A percentile compares a stretch with the other conserved stretches of the same genome.
Conservation (phyloP, 2,329 filamentous ascomycete genomes). For the Coleophoma eucalyptorum region DNA sequence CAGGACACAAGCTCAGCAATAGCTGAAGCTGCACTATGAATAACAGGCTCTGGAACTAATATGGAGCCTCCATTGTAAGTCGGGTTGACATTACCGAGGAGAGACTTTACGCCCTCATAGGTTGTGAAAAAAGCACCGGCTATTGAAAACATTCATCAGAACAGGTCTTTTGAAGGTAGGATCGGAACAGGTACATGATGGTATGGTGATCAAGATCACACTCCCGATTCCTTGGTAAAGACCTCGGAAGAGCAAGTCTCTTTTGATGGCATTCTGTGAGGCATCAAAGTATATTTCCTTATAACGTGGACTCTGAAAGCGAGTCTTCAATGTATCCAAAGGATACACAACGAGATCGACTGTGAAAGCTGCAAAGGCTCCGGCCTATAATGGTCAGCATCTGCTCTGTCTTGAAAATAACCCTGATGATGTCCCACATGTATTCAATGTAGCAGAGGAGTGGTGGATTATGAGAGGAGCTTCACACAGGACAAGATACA, state of each 20-base stretch:
- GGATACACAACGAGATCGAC: conserved; percentile 86
- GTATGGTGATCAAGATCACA: conserved; percentile 81
- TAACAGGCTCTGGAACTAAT: conserved; percentile 63
- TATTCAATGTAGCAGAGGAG: no score
- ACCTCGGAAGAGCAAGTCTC: conserved; percentile 60
- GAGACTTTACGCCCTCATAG: conserved; percentile 72
- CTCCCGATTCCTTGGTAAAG: conserved; percentile 86
- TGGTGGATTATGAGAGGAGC: no score
- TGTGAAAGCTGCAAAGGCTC: conserved; percentile 79
- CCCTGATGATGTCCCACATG: neutral
- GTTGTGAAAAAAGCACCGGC: conserved; percentile 88
- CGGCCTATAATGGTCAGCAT: conserved; percentile 53
- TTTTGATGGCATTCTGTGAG: conserved; percentile 47
- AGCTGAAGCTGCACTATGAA: conserved; percentile 72
- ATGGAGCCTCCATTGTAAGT: conserved; percentile 47
- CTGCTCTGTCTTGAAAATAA: neutral
- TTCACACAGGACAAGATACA: no score
- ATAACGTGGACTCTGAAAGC: conserved; percentile 77
- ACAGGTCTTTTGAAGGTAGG: neutral
- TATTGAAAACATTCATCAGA: conserved; percentile 27
- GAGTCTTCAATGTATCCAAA: conserved; percentile 85
- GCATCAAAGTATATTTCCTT: conserved; percentile 59
- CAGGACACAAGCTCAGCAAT: conserved; percentile 81
- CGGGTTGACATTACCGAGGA: conserved; percentile 50
- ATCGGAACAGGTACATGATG: conserved; percentile 56